These are phyloP conservation scores for Sporothrix dimorphospora DNA, from an alignment of 2,329 filamentous ascomycete genomes.

Conservation along the genomic window DNA sequence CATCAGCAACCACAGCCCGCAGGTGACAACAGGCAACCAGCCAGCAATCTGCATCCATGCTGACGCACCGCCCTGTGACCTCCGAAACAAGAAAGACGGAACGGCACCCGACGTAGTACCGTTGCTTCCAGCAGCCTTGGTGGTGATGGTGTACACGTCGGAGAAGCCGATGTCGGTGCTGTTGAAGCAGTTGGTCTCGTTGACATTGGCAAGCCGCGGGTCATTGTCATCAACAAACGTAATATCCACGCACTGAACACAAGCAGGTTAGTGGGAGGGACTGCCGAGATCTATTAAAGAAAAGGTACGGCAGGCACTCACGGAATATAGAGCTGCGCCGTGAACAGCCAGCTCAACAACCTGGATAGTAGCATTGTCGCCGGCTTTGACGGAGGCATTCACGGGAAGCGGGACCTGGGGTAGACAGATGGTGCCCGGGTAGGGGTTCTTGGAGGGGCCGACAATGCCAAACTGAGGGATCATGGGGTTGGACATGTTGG, in stretches of 20 bases:
- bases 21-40: constrained; percentile 48
- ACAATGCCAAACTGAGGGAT: constrained; percentile 78
- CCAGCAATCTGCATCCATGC: constrained; percentile 41
- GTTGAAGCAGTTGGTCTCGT: constrained; percentile 86
- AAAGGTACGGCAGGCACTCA: constrained; percentile 47
- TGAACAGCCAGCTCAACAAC: constrained; percentile 82
- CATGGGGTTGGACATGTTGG: constrained; percentile 87
- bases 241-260: constrained; percentile 83
- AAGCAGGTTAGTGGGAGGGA: constrained; percentile 5
- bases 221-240: constrained; percentile 82
- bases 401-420: constrained; percentile 84
- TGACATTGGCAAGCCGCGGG: constrained; percentile 68
- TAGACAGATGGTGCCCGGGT: constrained; percentile 84
- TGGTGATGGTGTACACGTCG: constrained; percentile 71
- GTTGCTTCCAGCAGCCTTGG: constrained; percentile 41
- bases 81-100: constrained; percentile 37
- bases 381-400: constrained; percentile 70
- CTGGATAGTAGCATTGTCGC: constrained; percentile 91
- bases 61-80: constrained; percentile 31
- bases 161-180: constrained; percentile 76
- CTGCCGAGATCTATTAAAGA: not conserved
- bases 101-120: constrained; percentile 41
- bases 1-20: constrained; percentile 46
- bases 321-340: constrained; percentile 80
- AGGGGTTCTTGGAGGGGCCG: constrained; percentile 81